A percentile compares a stretch with the other conserved stretches of the same genome.
These are phyloP conservation scores for Coemansia sp. DNA, from an alignment of 192 early-diverging fungal genomes.

Conservation along the genomic window DNA sequence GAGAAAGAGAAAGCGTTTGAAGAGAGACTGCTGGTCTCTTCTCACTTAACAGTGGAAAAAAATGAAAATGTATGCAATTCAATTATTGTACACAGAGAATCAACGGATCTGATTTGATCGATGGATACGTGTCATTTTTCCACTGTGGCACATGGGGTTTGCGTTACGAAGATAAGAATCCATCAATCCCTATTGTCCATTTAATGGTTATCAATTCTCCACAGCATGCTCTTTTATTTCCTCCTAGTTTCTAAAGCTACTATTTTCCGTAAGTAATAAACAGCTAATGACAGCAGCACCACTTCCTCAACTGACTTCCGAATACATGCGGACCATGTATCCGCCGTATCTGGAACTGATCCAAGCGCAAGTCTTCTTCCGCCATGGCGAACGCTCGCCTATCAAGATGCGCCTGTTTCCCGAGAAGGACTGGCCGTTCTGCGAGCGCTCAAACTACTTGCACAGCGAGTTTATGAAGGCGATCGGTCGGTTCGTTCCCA, in stretches of 20 bases:
- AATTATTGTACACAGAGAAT: background rate
- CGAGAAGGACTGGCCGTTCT: constrained; percentile 20
- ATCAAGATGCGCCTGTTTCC: constrained; percentile 7
- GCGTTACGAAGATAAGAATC: too few species aligned
- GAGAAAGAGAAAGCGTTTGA: background rate
- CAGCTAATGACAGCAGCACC: background rate
- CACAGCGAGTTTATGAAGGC: constrained; percentile 45
- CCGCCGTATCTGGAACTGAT: constrained; percentile 32
- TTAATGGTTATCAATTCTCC: too few species aligned
- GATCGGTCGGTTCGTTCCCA: constrained; percentile 26
- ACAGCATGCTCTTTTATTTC: too few species aligned
- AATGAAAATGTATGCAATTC: background rate
- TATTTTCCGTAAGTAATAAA: background rate
- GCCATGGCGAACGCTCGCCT: constrained; percentile 47
- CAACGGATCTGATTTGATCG: background rate
- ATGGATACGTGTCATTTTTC: too few species aligned
- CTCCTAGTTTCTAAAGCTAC: background rate
- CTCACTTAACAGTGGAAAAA: too few species aligned
- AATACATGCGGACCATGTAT: constrained; percentile 27
- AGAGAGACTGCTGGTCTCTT: background rate
- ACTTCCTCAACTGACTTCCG: constrained; percentile 23
- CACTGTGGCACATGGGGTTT: background rate
- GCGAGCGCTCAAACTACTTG: constrained; percentile 30
- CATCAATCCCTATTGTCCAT: too few species aligned
- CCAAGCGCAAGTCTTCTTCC: constrained; percentile 47